phyloP scores from a whole-genome alignment of 1,139 yeast species.

The Nadsonia commutata region DNA sequence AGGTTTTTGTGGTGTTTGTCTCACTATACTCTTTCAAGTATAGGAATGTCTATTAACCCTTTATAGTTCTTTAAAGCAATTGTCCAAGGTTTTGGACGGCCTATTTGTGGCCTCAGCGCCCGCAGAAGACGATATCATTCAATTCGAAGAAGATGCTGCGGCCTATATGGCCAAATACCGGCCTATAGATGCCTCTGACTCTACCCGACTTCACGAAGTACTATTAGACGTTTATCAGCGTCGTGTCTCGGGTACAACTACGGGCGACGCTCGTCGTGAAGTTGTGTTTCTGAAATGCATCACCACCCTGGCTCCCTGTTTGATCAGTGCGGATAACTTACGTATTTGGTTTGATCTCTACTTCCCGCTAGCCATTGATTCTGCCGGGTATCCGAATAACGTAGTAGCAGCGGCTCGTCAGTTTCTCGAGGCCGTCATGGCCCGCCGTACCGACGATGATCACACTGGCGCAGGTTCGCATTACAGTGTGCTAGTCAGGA shows the following conservation, averaged over 20 bases:
- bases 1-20: too few relatives aligned
- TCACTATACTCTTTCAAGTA: neutral
- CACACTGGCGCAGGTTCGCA: constrained; percentile 10
- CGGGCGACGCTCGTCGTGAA: constrained; percentile 21
- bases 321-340: constrained; percentile 29
- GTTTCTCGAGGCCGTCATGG: constrained; percentile 27
- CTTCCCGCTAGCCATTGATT: constrained; percentile 41
- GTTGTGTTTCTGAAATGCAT: constrained; percentile 34
- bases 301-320: constrained; percentile 25
- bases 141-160: constrained; percentile 2
- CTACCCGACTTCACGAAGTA: constrained; percentile 34
- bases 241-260: constrained; percentile 24
- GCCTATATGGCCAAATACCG: constrained; percentile 3
- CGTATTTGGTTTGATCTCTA: constrained; percentile 40
- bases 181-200: constrained; percentile 15
- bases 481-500: constrained; percentile 14
- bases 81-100: neutral
- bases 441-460: constrained; percentile 15
- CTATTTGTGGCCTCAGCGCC: too few relatives aligned
- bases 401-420: constrained; percentile 30
- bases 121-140: too few relatives aligned
- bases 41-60: neutral
- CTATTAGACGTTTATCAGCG: constrained; percentile 31
- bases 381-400: constrained; percentile 34
- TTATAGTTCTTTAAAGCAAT: neutral